These are phyloP conservation scores for Penstemon barbatus DNA, from an alignment of 257 asterid species.

Conservation along the genomic window DNA sequence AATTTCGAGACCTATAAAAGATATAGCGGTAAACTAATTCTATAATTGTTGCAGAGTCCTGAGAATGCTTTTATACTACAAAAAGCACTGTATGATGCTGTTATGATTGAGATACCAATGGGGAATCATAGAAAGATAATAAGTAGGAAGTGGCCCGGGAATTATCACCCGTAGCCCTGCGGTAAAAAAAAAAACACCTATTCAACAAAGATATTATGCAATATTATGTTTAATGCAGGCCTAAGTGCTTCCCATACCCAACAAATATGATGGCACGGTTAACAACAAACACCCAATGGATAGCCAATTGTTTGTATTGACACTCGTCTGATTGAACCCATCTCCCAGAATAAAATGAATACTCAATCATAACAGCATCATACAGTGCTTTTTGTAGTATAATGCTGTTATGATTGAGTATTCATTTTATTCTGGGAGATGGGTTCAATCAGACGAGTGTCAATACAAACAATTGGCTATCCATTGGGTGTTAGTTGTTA, in stretches of 20 bases:
- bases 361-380: slow-evolving; percentile 10
- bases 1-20: slow-evolving; percentile 8
- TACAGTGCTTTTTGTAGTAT: too few species aligned
- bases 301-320: slow-evolving; percentile 49
- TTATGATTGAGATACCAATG: slow-evolving; percentile 48
- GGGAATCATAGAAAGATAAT: slow-evolving; percentile 57
- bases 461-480: slow-evolving; percentile 52
- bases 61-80: slow-evolving; percentile 40
- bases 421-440: slow-evolving; percentile 53
- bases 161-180: slow-evolving; percentile 61
- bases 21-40: slow-evolving; percentile 24
- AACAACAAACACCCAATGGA: slow-evolving; percentile 66
- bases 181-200: slow-evolving; percentile 30
- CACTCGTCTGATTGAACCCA: slow-evolving; percentile 46
- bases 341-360: slow-evolving; percentile 52
- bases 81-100: slow-evolving; percentile 42
- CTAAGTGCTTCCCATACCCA: slow-evolving; percentile 43
- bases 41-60: slow-evolving; percentile 50
- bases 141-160: slow-evolving; percentile 49
- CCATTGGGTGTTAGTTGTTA: slow-evolving; percentile 67
- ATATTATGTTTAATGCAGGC: slow-evolving; percentile 17
- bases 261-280: slow-evolving; percentile 64
- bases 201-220: slow-evolving; percentile 26
- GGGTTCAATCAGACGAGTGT: slow-evolving; percentile 44
- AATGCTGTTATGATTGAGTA: slow-evolving; percentile 17